Base-by-base conservation (phyloP, 2,329 filamentous ascomycete species). In the Fusarium nodosum region DNA sequence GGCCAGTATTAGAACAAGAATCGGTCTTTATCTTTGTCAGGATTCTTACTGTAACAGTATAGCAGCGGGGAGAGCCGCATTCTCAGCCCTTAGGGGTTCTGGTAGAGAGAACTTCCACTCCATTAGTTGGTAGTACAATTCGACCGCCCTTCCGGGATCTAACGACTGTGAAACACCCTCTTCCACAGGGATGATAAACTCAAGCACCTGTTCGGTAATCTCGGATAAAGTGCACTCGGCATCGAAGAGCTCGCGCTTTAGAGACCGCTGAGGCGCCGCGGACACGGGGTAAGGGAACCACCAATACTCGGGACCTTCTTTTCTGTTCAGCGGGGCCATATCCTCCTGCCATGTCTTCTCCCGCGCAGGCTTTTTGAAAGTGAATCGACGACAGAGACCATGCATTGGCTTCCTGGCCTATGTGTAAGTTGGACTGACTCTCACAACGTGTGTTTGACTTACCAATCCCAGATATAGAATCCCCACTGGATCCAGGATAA, bases 401-500 rank as follows among this genome's bases (percentile, higher is more conserved):
- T 68, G 66, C 64, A 68, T 68, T 18, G 64, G 64, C 13, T 68
- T 68, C 66, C 66, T 68, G n/a, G 11, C 8, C 4, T n/a, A 34
- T 8, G 13, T 4, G 20, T 65, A 18, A 65, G 47, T 7, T 15
- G 30, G 5, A 4, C 10, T n/a, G 44, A 28, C 9, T 33, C n/a
- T 10, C 6, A 10, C 3, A 4, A 16, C 6, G 36, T 15, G 11
- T 10, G 7, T 16, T 12, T 6, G 7, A 34, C 65, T 18, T 48
- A 69, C 66, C 66, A 69, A n/a, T 69, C 66, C 60, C 52, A 69
- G 8, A 54, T 26, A 24, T 69, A 69, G 44, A 69, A 69, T 5
- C 66, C 66, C 66, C 66, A 69, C 26, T 65, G 60, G 10, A 66
- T 69, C 66, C 60, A 69, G 4, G 66, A 69, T 45, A 69, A 20